Conservation (phyloP, 1,284 basidiomycete genomes). For the Leccinum ponderosum region DNA sequence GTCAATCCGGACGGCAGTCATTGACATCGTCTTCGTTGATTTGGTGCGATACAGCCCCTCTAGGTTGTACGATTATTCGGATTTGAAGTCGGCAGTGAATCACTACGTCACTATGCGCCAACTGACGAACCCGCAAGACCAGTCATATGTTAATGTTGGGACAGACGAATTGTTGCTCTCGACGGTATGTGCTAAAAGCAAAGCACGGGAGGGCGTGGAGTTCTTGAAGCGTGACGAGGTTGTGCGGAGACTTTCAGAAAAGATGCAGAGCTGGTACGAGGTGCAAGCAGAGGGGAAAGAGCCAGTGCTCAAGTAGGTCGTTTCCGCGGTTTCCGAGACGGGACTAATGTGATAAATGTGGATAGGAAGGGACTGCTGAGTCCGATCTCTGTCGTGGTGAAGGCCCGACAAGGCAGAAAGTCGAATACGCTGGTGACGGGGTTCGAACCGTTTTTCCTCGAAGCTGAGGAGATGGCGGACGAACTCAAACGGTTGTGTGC, state of each 20-base stretch:
- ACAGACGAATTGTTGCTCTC: slow-evolving; percentile 45
- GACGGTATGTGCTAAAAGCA: slow-evolving; percentile 51
- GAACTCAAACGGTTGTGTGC: slow-evolving; percentile 78
- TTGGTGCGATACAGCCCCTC: slow-evolving; percentile 41
- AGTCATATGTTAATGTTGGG: slow-evolving; percentile 71
- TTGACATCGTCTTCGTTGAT: slow-evolving; percentile 1
- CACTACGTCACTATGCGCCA: slow-evolving; percentile 59
- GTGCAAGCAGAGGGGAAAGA: slow-evolving; percentile 53
- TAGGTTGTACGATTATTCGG: slow-evolving; percentile 52
- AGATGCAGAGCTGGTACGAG: slow-evolving; percentile 77
- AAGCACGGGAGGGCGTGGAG: slow-evolving; percentile 39
- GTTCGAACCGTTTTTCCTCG: slow-evolving; percentile 74
- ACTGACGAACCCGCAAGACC: slow-evolving; percentile 68
- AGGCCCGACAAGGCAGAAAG: slow-evolving; percentile 75
- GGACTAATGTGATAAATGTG: slow-evolving; percentile 1
- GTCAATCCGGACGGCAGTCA: not conserved
- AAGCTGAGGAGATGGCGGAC: slow-evolving; percentile 74
- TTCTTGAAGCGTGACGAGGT: slow-evolving; percentile 75
- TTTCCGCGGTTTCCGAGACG: not conserved
- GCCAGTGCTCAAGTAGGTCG: slow-evolving; percentile 52
- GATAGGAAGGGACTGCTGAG: slow-evolving; percentile 74
- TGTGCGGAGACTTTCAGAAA: slow-evolving; percentile 49
- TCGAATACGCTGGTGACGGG: slow-evolving; percentile 75
- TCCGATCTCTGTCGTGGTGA: slow-evolving; percentile 68
- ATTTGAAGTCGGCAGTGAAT: slow-evolving; percentile 60